Percentiles rank a stretch among this genome's conserved stretches.
phyloP scores from a whole-genome alignment of 2,329 filamentous ascomycete species.

The Macrophomina tecta region DNA sequence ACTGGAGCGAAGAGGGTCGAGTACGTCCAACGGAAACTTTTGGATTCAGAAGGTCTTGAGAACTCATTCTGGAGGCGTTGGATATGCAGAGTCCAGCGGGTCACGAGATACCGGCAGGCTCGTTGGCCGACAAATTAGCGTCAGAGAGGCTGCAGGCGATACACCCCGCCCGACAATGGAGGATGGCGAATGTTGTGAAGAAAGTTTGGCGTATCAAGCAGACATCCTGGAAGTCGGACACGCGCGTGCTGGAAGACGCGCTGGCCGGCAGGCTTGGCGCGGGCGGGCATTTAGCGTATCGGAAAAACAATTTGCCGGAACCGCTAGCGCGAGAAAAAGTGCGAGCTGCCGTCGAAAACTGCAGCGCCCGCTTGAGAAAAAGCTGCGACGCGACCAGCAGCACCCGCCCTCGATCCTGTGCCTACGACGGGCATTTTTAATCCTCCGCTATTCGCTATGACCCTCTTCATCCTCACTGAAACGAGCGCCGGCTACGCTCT shows the following conservation, averaged over 20 bases:
- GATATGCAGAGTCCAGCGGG: neutral
- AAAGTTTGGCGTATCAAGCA: neutral
- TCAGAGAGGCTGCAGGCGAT: neutral
- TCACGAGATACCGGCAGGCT: neutral
- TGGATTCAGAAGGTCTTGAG: conserved; percentile 13
- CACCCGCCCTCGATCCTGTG: conserved; percentile 9
- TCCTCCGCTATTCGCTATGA: conserved; percentile 64
- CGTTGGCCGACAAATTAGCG: neutral
- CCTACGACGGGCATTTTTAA: conserved; percentile 27
- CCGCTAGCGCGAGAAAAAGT: conserved; percentile 26
- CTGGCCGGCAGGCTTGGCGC: conserved; percentile 19
- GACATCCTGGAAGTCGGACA: neutral
- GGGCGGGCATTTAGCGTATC: neutral
- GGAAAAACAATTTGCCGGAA: conserved; percentile 12
- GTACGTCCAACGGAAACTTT: conserved; percentile 18
- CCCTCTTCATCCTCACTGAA: conserved; percentile 91
- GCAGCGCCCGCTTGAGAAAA: conserved; percentile 26
- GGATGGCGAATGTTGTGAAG: neutral
- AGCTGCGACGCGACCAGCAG: conserved; percentile 26
- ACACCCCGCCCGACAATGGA: neutral
- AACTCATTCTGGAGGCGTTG: conserved; percentile 5
- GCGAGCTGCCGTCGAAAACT: conserved; percentile 25
- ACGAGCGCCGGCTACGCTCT: conserved; percentile 97
- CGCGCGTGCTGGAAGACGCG: conserved; percentile 17
- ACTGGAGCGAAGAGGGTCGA: conserved; percentile 16